Evolutionary conservation across 2,329 filamentous ascomycete species (phyloP), one percentile per base, ranked within the genome.

Genomic region (Aureobasidium sp.): DNA sequence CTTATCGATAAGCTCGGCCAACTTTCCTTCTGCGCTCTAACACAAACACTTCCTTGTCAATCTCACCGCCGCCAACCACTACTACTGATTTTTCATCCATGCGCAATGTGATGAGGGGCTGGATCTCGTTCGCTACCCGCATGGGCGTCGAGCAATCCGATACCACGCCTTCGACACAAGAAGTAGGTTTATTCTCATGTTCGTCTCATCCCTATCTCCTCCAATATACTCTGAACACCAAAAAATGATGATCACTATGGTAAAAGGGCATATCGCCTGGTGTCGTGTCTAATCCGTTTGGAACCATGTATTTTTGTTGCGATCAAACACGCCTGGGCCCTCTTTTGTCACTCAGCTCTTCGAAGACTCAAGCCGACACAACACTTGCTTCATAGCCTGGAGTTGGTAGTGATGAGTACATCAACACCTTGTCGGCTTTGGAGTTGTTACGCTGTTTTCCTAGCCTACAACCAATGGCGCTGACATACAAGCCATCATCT

Each of bases 261-360:
- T 85, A 86, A 86, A 86, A 85, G 83, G 83, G 83, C 83, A 77
- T 82, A 86, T 79, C 74, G 74, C 76, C 25, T 44, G 36, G 39
- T 48, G 27, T 37, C 44, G 36, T 15, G 36, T 7, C 9, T 12
- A 25, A 14, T 42, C 37, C 37, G 49, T 27, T 37, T 42, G 45
- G 31, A 48, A 29, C 6, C 29, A 20, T 25, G 20, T 29, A 14
- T 41, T 44, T 17, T 53, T 29, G 45, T 41, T 57, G 61, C 42
- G 62, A 29, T 41, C 48, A 48, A 59, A 37, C 51, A 36, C 20
- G 48, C 49, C 42, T 57, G 49, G 29, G 12, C 36, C 27, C 58
- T 25, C 58, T 25, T n/a, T n/a, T 9, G 20, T 31, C 29, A 12
- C 9, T 48, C 41, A 45, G 52, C 20, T 41, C 41, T 15, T 8